Percentiles rank a stretch among this genome's conserved stretches.
These are phyloP conservation scores for Scheffersomyces stambukii DNA, from an alignment of 1,139 yeast species.

Conservation along the genomic window DNA sequence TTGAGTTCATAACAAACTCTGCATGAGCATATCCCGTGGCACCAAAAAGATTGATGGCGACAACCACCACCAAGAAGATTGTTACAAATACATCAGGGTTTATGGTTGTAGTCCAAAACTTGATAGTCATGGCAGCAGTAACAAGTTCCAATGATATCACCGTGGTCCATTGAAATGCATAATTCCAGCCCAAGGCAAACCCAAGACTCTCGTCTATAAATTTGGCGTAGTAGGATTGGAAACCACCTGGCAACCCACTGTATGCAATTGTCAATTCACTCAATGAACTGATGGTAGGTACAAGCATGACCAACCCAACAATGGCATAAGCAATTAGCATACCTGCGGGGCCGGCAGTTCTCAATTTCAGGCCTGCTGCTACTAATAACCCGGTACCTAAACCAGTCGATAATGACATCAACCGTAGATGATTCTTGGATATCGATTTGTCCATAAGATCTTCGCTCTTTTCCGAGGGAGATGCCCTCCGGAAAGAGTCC, in stretches of 20 bases:
- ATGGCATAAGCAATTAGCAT: constrained; percentile 31
- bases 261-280: constrained; percentile 36
- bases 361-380: constrained; percentile 30
- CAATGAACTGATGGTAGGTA: constrained; percentile 27
- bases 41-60: constrained; percentile 28
- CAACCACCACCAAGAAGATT: constrained; percentile 24
- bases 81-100: constrained; percentile 31
- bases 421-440: constrained; percentile 30
- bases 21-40: constrained; percentile 33
- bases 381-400: constrained; percentile 43
- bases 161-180: constrained; percentile 37
- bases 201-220: constrained; percentile 37
- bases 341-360: constrained; percentile 35
- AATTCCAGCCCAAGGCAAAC: constrained; percentile 40
- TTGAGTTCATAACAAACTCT: constrained; percentile 26
- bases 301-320: constrained; percentile 28
- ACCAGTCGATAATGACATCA: constrained; percentile 41
- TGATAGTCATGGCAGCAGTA: constrained; percentile 35
- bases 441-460: constrained; percentile 6
- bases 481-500: constrained; percentile 15
- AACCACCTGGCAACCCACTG: constrained; percentile 35
- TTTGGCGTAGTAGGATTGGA: constrained; percentile 35
- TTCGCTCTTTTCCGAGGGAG: constrained; percentile 6
- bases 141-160: constrained; percentile 37
- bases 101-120: constrained; percentile 24